phyloP scores from a whole-genome alignment of 345 rosid genomes.

The Alliaria petiolata region DNA sequence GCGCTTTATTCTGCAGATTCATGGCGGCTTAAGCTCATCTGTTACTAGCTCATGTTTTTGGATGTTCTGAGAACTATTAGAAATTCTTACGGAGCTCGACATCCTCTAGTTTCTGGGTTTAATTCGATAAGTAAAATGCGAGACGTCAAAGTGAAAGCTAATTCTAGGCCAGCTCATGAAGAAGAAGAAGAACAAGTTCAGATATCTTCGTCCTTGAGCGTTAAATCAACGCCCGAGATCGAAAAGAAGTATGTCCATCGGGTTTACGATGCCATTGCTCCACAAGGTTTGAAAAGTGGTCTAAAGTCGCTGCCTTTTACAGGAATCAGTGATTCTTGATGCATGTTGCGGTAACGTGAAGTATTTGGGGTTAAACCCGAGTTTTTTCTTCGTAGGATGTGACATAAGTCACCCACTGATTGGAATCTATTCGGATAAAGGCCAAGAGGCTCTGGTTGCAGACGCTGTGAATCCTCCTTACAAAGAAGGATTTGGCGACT shows the following conservation, averaged over 20 bases:
- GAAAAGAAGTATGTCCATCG: constrained; percentile 88
- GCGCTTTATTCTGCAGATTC: constrained; percentile 25
- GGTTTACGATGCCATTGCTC: constrained; percentile 92
- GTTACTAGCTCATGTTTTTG: constrained; percentile 47
- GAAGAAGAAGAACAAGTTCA: constrained; percentile 20
- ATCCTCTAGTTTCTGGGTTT: not conserved
- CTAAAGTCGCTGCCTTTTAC: constrained; percentile 84
- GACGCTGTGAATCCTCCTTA: constrained; percentile 95
- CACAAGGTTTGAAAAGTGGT: constrained; percentile 96
- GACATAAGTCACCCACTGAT: constrained; percentile 74
- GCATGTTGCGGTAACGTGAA: constrained; percentile 97
- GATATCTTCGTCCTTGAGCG: constrained; percentile 34
- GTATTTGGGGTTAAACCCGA: constrained; percentile 71
- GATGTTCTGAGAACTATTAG: constrained; percentile 23
- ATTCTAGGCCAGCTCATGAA: constrained; percentile 28
- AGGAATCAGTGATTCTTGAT: constrained; percentile 69
- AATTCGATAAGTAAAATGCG: constrained; percentile 41
- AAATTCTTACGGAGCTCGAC: constrained; percentile 3
- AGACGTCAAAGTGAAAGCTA: constrained; percentile 48
- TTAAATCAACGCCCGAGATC: constrained; percentile 75
- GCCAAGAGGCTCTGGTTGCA: constrained; percentile 80
- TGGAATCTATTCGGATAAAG: constrained; percentile 75
- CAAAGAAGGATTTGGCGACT: constrained; percentile 77
- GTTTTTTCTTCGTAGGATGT: constrained; percentile 72
- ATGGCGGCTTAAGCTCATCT: constrained; percentile 9